Evolutionary conservation across 2,329 filamentous ascomycete genomes (phyloP).

Genomic region (Boeremia exigua): DNA sequence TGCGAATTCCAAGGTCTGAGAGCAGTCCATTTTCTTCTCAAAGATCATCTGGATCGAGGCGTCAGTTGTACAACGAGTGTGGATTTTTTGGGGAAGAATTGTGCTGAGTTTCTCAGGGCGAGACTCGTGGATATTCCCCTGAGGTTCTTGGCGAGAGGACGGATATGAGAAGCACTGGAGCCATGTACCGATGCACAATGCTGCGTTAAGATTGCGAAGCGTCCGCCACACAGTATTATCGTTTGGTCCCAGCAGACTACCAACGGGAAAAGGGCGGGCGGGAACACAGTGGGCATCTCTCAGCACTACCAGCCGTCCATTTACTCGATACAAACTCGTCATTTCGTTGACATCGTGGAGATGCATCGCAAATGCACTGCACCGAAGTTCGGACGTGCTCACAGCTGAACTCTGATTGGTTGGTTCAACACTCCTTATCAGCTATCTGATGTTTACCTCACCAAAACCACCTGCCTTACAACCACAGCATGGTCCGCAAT

Average conservation of each 20-base stretch:
- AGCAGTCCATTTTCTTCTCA: slow-evolving; percentile 35
- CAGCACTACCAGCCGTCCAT: background rate
- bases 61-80: slow-evolving; percentile 34
- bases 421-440: slow-evolving; percentile 26
- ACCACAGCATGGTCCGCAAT: background rate
- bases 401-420: slow-evolving; percentile 20
- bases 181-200: background rate
- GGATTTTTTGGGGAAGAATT: slow-evolving; percentile 39
- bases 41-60: slow-evolving; percentile 34
- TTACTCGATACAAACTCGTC: slow-evolving; percentile 10
- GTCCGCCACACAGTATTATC: background rate
- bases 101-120: slow-evolving; percentile 33
- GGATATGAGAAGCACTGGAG: slow-evolving; percentile 14
- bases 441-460: slow-evolving; percentile 32
- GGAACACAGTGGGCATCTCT: background rate
- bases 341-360: slow-evolving; percentile 1
- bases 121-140: slow-evolving; percentile 30
- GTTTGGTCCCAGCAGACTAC: background rate
- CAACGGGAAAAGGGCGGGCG: background rate
- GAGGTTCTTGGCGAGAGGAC: slow-evolving; percentile 31
- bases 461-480: slow-evolving; percentile 14
- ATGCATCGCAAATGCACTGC: background rate
- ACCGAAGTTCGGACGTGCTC: slow-evolving; percentile 16
- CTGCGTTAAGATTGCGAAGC: background rate
- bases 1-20: slow-evolving; percentile 32